A percentile compares a stretch with the other conserved stretches of the same genome.
These are phyloP conservation scores for Wakefieldia striispora DNA, from an alignment of 768 basidiomycete genomes.

Conservation along the genomic window DNA sequence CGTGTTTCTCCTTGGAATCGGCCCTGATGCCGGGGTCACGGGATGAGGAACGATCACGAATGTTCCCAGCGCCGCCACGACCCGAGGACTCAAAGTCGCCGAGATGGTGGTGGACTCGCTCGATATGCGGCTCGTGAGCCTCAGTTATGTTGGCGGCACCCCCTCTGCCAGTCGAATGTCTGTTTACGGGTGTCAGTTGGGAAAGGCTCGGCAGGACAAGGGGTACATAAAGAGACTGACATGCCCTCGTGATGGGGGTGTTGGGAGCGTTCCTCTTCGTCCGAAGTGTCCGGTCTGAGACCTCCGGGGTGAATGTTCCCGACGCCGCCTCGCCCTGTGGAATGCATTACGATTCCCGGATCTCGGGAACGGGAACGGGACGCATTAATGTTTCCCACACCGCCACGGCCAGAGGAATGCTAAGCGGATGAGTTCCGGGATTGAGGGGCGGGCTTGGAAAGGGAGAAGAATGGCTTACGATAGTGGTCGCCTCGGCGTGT, in stretches of 20 bases:
- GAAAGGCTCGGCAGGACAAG: not conserved
- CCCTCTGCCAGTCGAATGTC: slow-evolving; percentile 69
- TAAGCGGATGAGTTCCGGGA: slow-evolving; percentile 12
- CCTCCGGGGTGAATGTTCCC: slow-evolving; percentile 51
- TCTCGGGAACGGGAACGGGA: slow-evolving; percentile 50
- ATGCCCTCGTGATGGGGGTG: slow-evolving; percentile 33
- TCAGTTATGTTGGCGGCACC: slow-evolving; percentile 61
- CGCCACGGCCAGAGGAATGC: slow-evolving; percentile 67
- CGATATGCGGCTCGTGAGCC: slow-evolving; percentile 37
- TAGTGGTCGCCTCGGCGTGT: slow-evolving; percentile 27
- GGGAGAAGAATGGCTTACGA: slow-evolving; percentile 32
- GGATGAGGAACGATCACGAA: slow-evolving; percentile 40
- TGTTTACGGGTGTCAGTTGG: slow-evolving; percentile 20
- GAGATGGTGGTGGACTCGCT: slow-evolving; percentile 26
- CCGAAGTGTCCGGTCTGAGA: slow-evolving; percentile 22
- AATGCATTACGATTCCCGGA: slow-evolving; percentile 36
- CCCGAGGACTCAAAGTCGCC: slow-evolving; percentile 43
- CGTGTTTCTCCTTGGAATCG: slow-evolving; percentile 30
- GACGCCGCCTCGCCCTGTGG: slow-evolving; percentile 61
- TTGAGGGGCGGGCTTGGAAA: not conserved
- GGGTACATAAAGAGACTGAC: slow-evolving; percentile 38
- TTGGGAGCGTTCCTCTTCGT: slow-evolving; percentile 35
- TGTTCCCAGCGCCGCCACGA: slow-evolving; percentile 64
- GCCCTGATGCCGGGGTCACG: slow-evolving; percentile 27
- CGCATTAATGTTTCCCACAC: slow-evolving; percentile 57